Conservation (phyloP, 768 basidiomycete species). For the Cyclocybe aegerita region DNA sequence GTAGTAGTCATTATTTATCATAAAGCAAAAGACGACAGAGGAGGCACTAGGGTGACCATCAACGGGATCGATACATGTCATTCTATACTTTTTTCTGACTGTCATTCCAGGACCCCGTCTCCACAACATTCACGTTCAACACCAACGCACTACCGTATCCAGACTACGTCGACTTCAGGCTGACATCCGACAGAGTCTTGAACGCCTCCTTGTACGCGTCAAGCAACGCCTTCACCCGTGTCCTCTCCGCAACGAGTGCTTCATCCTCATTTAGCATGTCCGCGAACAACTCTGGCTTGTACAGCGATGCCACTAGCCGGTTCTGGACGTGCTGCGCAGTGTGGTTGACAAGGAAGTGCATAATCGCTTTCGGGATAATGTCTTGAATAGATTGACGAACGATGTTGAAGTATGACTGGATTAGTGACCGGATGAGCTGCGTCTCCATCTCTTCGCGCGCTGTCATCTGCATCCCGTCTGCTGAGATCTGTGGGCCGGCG, state of each 20-base stretch:
- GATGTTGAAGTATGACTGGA: slow-evolving; percentile 94
- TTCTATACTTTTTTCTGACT: no score
- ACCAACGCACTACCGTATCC: no score
- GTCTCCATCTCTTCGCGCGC: slow-evolving; percentile 96
- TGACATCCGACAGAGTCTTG: slow-evolving; percentile 82
- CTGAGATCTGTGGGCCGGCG: slow-evolving; percentile 44
- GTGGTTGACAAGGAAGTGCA: slow-evolving; percentile 96
- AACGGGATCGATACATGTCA: no score
- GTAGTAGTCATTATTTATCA: no score
- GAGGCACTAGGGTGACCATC: no score
- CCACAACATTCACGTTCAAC: no score
- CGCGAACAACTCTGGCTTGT: slow-evolving; percentile 91
- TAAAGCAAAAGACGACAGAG: no score
- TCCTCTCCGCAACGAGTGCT: slow-evolving; percentile 87
- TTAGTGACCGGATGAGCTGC: slow-evolving; percentile 89
- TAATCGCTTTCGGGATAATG: slow-evolving; percentile 95
- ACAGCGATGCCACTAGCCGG: slow-evolving; percentile 88
- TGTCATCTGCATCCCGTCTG: slow-evolving; percentile 64
- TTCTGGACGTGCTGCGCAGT: slow-evolving; percentile 98
- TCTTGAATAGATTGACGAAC: slow-evolving; percentile 97
- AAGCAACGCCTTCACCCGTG: slow-evolving; percentile 89
- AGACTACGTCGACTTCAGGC: slow-evolving; percentile 57
- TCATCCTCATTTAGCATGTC: slow-evolving; percentile 96
- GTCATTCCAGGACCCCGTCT: no score
- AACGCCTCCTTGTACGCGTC: slow-evolving; percentile 97